Evolutionary conservation across 208 protist species (phyloP).

Genomic region (Spongospora subterranea): DNA sequence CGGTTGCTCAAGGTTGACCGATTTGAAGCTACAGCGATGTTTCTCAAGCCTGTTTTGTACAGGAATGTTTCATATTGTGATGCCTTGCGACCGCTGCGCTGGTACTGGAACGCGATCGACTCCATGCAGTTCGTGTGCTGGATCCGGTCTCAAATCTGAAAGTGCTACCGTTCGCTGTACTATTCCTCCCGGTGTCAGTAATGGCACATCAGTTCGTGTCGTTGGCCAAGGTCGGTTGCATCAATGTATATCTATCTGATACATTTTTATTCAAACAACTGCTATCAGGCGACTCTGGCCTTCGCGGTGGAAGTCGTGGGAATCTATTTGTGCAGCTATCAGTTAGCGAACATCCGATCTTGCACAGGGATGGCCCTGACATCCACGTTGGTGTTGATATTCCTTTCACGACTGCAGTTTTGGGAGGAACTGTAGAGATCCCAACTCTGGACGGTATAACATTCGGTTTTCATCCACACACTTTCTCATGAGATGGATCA

Average conservation of each 20-base stretch:
- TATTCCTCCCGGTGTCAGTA: constrained; percentile 41
- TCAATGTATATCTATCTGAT: background rate
- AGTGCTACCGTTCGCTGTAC: background rate
- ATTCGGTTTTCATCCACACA: background rate
- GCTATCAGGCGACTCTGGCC: background rate
- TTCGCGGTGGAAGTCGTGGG: background rate
- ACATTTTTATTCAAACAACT: background rate
- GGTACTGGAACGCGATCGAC: background rate
- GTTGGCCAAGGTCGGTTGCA: background rate
- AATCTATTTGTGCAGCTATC: constrained; percentile 33
- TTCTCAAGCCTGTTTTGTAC: background rate
- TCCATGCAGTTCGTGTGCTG: constrained; percentile 26
- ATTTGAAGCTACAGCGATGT: background rate
- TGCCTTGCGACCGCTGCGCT: constrained; percentile 39
- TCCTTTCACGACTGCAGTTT: constrained; percentile 26
- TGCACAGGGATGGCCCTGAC: constrained; percentile 31
- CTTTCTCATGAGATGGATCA: background rate
- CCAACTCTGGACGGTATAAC: constrained; percentile 14
- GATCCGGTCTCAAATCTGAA: constrained; percentile 20
- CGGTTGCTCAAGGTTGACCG: background rate
- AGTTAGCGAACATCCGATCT: constrained; percentile 23
- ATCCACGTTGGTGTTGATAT: constrained; percentile 58
- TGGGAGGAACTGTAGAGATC: constrained; percentile 37
- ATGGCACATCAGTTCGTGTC: constrained; percentile 45
- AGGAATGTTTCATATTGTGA: constrained; percentile 36